Base-by-base conservation (phyloP, 768 basidiomycete species). In the Mycena capillaripes region DNA sequence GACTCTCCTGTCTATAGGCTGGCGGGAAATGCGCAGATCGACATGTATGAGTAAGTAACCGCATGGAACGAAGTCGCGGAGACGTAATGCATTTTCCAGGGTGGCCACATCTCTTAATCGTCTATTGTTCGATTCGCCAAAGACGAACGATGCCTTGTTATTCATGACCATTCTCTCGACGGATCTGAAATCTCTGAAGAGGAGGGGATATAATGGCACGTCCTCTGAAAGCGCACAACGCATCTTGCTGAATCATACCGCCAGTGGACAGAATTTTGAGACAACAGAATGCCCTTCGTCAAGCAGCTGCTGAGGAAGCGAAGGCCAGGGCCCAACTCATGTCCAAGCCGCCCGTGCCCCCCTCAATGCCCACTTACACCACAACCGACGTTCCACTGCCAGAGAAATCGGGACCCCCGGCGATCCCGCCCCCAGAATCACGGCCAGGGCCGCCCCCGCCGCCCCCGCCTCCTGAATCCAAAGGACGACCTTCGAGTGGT, bases 161-260 rank as follows among this genome's bases (percentile, higher is more conserved):
- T 93, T 99, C 75, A 94, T 95, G 90, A 98, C 97, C 0, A 95
- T 99, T 63, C 86, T 99, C 21, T 95, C 96, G 0, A 98, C 97
- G 0, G 95, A 97, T 74, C 82, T 98, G 46, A 89, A 90, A 69
- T 91, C 95, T 3, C 80, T 98, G 72, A 92, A 91, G 76, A 85
- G 96, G 44, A 86, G 96, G 73, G 97, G 96, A 7, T 97, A 95
- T 78, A 95, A 96, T 76, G 93, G 95, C 93, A 74, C 5, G 62
- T 59, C 23, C 53, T 53, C 21, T 14, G 12, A 57, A n/a, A 7
- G 10, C 4, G 0, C 19, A 5, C 7, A 4, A 44, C 30, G 25
- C 9, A 32, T 46, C 23, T 57, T 27, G 29, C 40, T 67, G 17
- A 58, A 17, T 9, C 30, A 34, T 36, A 60, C 32, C 27, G 32